These are phyloP conservation scores for Dioscorea cayenensis DNA, from an alignment of 116 monocot genomes.

Conservation along the genomic window DNA sequence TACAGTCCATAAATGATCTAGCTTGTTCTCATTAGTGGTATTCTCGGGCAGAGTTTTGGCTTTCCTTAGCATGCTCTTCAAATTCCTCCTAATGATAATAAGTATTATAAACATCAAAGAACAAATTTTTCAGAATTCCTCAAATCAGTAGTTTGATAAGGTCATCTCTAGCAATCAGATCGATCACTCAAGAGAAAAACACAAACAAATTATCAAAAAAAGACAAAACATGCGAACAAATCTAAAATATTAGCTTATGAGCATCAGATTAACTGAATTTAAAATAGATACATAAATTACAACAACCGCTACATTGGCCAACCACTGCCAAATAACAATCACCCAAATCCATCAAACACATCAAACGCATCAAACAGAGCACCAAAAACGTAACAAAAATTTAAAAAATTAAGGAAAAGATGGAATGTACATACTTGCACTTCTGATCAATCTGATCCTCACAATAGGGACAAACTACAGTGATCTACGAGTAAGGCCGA, in stretches of 20 bases:
- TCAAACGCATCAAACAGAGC: neutral
- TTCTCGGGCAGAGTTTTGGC: conserved; percentile 58
- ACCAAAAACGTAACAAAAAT: conserved; percentile 1
- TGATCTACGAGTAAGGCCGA: conserved; percentile 69
- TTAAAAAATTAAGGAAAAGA: conserved; percentile 1
- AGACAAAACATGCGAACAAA: too few relatives aligned
- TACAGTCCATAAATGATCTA: conserved; percentile 80
- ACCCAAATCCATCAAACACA: neutral
- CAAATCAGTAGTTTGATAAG: too few relatives aligned
- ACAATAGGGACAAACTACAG: conserved; percentile 80
- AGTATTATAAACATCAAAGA: neutral
- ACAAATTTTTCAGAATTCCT: neutral
- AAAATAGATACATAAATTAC: too few relatives aligned
- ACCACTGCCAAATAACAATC: neutral
- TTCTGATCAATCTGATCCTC: conserved; percentile 95
- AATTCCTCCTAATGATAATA: conserved; percentile 55
- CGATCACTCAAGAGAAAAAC: too few relatives aligned
- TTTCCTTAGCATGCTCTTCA: conserved; percentile 79
- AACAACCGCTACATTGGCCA: too few relatives aligned
- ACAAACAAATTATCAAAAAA: too few relatives aligned
- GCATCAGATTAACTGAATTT: too few relatives aligned
- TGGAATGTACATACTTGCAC: too few relatives aligned
- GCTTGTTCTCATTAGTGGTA: conserved; percentile 50
- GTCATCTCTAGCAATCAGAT: too few relatives aligned
- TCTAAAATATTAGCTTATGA: too few relatives aligned